phyloP scores from a whole-genome alignment of 1,284 basidiomycete species.

The Xanthoconium separans region DNA sequence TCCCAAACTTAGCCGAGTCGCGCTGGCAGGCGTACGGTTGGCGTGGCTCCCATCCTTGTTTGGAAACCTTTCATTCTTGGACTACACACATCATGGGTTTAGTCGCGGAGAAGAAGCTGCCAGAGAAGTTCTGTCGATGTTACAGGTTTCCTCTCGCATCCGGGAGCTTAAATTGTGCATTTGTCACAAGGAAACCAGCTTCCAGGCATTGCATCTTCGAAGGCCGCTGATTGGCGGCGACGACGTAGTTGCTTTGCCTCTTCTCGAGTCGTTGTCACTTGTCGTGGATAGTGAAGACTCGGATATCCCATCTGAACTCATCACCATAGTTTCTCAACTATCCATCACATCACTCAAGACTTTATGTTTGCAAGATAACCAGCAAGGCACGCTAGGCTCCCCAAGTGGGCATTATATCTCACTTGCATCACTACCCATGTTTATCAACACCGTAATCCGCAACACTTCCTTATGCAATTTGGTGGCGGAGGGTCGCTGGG shows the following conservation, averaged over 20 bases:
- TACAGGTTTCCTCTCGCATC: slow-evolving; percentile 45
- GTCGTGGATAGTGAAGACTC: slow-evolving; percentile 45
- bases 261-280: slow-evolving; percentile 42
- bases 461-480: slow-evolving; percentile 14
- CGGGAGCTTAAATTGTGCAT: slow-evolving; percentile 46
- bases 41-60: slow-evolving; percentile 61
- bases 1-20: slow-evolving; percentile 51
- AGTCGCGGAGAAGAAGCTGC: slow-evolving; percentile 45
- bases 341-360: slow-evolving; percentile 40
- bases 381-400: slow-evolving; percentile 12
- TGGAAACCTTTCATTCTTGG: slow-evolving; percentile 55
- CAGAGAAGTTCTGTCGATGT: slow-evolving; percentile 46
- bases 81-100: slow-evolving; percentile 62
- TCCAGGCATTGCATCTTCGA: slow-evolving; percentile 18
- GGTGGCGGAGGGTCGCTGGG: slow-evolving; percentile 29
- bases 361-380: slow-evolving; percentile 42
- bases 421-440: slow-evolving; percentile 16
- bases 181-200: slow-evolving; percentile 21
- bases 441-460: slow-evolving; percentile 9
- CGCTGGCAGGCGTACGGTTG: slow-evolving; percentile 61
- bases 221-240: slow-evolving; percentile 13
- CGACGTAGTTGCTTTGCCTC: slow-evolving; percentile 36
- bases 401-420: slow-evolving; percentile 2
- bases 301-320: slow-evolving; percentile 53
- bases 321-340: slow-evolving; percentile 43